These are phyloP conservation scores for Pseudocercospora macadamiae DNA, from an alignment of 2,329 filamentous ascomycete species.

Conservation along the genomic window DNA sequence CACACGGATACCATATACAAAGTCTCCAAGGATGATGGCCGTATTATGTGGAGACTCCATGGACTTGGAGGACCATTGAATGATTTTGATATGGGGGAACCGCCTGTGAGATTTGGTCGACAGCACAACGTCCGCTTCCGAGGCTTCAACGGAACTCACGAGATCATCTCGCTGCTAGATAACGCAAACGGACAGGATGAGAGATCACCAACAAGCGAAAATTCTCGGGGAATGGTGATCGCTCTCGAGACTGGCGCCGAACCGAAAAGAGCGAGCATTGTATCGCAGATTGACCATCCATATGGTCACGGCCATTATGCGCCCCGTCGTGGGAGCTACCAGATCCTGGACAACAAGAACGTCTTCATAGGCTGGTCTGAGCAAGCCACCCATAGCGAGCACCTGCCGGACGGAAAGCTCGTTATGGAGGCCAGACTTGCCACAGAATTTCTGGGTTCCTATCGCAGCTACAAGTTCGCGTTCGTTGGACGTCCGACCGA, in stretches of 20 bases:
- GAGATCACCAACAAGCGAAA: slow-evolving; percentile 16
- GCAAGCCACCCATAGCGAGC: slow-evolving; percentile 37
- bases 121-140: slow-evolving; percentile 54
- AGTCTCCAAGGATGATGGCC: slow-evolving; percentile 52
- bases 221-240: slow-evolving; percentile 26
- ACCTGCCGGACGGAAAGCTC: slow-evolving; percentile 47
- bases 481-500: slow-evolving; percentile 44
- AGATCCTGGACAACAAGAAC: slow-evolving; percentile 55
- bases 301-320: slow-evolving; percentile 43
- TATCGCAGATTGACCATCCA: slow-evolving; percentile 22
- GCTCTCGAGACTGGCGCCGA: slow-evolving; percentile 15
- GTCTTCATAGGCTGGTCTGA: slow-evolving; percentile 55
- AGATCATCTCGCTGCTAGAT: slow-evolving; percentile 54
- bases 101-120: slow-evolving; percentile 32
- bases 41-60: slow-evolving; percentile 53
- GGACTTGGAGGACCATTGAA: neutral
- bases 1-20: slow-evolving; percentile 53
- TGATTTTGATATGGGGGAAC: slow-evolving; percentile 19
- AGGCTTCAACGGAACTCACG: slow-evolving; percentile 44
- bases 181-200: slow-evolving; percentile 46
- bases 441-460: slow-evolving; percentile 45
- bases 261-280: slow-evolving; percentile 17
- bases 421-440: slow-evolving; percentile 50
- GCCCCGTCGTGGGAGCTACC: slow-evolving; percentile 38
- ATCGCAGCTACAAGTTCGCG: slow-evolving; percentile 54